phyloP scores from a whole-genome alignment of 176 grass and related monocot species.

The Oropetium thomaeum region DNA sequence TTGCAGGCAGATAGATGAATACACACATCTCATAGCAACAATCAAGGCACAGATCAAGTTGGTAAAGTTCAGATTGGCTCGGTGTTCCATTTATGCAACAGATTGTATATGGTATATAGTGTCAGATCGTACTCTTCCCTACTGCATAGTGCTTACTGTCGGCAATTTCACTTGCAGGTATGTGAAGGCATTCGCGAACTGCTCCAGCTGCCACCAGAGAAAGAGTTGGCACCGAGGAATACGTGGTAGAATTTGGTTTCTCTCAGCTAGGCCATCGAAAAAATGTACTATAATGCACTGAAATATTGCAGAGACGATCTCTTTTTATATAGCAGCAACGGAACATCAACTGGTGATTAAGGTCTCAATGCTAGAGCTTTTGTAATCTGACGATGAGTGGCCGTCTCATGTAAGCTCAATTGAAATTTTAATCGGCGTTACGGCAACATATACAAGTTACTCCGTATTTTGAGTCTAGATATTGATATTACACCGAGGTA shows the following conservation, averaged over 20 bases:
- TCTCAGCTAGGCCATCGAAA: neutral
- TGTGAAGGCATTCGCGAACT: slow-evolving; percentile 82
- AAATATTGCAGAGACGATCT: neutral
- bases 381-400: neutral
- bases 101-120: neutral
- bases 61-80: slow-evolving; percentile 32
- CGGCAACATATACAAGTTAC: too few species aligned
- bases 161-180: slow-evolving; percentile 36
- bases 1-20: slow-evolving; percentile 92
- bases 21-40: slow-evolving; percentile 72
- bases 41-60: slow-evolving; percentile 93
- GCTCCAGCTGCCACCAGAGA: slow-evolving; percentile 22
- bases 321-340: neutral
- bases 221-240: neutral
- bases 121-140: neutral
- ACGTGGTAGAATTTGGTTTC: neutral
- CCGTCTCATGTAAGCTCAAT: neutral
- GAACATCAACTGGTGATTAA: neutral
- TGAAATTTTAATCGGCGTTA: neutral
- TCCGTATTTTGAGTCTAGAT: too few species aligned
- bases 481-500: neutral
- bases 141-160: neutral
- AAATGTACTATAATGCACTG: neutral
- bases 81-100: neutral
- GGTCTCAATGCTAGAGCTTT: neutral